A percentile compares a stretch with the other conserved stretches of the same genome.
Conservation (phyloP, 768 basidiomycete genomes). For the Fomitopsis pulvina region DNA sequence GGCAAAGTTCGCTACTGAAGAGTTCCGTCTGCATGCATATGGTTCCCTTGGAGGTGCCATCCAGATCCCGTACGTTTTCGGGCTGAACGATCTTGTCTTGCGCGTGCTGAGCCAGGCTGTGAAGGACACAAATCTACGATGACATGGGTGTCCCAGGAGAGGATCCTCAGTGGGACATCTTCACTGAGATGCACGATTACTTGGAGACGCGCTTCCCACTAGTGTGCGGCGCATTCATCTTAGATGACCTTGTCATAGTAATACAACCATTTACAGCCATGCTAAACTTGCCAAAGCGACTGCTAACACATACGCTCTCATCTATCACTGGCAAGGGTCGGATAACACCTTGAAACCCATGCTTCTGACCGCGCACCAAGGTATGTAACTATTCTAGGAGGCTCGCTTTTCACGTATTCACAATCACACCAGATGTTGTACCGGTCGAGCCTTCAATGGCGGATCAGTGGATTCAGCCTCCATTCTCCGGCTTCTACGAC, state of each 20-base stretch:
- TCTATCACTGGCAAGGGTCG: constrained; percentile 55
- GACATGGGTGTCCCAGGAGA: constrained; percentile 36
- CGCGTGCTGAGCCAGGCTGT: neutral
- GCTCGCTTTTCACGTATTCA: neutral
- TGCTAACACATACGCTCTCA: constrained; percentile 54
- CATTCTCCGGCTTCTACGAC: constrained; percentile 42
- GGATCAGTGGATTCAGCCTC: constrained; percentile 40
- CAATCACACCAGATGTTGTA: constrained; percentile 34
- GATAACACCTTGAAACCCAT: constrained; percentile 44
- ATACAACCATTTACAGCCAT: constrained; percentile 22
- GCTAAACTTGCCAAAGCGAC: constrained; percentile 35
- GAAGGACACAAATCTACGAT: constrained; percentile 46
- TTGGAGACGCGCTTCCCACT: constrained; percentile 52
- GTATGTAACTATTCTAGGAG: constrained; percentile 16
- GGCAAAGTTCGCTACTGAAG: constrained; percentile 22
- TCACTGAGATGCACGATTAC: constrained; percentile 29
- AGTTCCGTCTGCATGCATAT: constrained; percentile 23
- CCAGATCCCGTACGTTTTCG: constrained; percentile 29
- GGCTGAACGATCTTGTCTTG: neutral
- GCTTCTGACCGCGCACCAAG: constrained; percentile 48
- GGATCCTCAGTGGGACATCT: constrained; percentile 39
- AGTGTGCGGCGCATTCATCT: constrained; percentile 34
- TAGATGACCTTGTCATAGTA: neutral
- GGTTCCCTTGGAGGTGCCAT: constrained; percentile 19
- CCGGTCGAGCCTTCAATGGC: constrained; percentile 38